phyloP scores from a whole-genome alignment of 75 land plant species.

The Larix kaempferi region DNA sequence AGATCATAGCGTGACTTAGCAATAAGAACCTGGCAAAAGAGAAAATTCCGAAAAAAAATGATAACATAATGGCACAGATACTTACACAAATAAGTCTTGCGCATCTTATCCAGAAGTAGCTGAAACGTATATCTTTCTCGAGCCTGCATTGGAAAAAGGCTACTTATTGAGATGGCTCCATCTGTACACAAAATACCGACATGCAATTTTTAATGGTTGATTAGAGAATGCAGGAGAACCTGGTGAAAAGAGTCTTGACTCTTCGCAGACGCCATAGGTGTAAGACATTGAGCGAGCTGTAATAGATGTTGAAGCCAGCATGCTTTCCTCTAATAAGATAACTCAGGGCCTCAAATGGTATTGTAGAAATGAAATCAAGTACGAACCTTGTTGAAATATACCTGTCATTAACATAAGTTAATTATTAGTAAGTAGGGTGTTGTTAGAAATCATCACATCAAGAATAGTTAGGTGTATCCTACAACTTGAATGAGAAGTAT shows the following conservation, averaged over 20 bases:
- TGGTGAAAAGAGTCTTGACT: conserved; percentile 66
- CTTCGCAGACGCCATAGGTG: conserved; percentile 69
- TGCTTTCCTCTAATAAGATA: conserved; percentile 40
- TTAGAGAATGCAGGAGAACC: conserved; percentile 21
- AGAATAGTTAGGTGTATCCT: too few relatives aligned
- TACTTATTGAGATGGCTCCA: background rate
- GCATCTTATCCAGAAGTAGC: conserved; percentile 56
- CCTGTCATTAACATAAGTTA: conserved; percentile 20
- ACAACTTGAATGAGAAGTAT: too few relatives aligned
- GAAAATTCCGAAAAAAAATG: too few relatives aligned
- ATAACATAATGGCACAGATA: too few relatives aligned
- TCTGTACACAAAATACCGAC: conserved; percentile 1
- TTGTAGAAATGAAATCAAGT: conserved; percentile 25
- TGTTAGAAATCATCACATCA: too few relatives aligned
- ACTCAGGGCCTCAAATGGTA: conserved; percentile 31
- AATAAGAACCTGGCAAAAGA: too few relatives aligned
- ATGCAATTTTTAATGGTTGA: background rate
- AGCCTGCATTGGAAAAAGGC: conserved; percentile 23
- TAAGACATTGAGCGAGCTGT: conserved; percentile 51
- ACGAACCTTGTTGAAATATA: conserved; percentile 28
- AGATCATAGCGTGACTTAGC: too few relatives aligned
- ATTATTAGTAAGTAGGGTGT: too few relatives aligned
- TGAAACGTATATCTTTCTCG: conserved; percentile 51
- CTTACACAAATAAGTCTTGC: conserved; percentile 35
- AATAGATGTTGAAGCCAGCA: conserved; percentile 29